A percentile compares a stretch with the other conserved stretches of the same genome.
Conservation (phyloP, 208 protist species). For the Trypanosoma rangeli region DNA sequence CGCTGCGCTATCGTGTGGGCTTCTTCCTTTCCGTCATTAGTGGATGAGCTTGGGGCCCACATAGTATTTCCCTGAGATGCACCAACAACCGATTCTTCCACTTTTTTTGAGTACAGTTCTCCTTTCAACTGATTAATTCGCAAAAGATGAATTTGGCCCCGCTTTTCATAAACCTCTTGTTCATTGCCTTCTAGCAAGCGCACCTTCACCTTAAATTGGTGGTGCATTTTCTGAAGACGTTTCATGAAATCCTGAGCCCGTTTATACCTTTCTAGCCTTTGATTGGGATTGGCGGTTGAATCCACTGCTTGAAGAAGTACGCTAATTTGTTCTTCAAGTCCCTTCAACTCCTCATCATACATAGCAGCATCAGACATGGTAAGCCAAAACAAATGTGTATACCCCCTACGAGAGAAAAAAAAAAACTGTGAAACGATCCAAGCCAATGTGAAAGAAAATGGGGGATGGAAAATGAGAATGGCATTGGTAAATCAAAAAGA, state of each 20-base stretch:
- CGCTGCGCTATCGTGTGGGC: slow-evolving; percentile 36
- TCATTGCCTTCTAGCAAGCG: slow-evolving; percentile 45
- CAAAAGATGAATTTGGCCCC: slow-evolving; percentile 14
- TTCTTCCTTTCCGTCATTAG: slow-evolving; percentile 33
- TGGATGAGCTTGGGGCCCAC: slow-evolving; percentile 13
- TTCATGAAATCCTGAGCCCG: slow-evolving; percentile 48
- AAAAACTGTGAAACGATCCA: neutral
- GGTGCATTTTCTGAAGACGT: slow-evolving; percentile 39
- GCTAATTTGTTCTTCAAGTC: slow-evolving; percentile 49
- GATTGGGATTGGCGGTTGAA: slow-evolving; percentile 8
- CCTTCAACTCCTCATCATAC: slow-evolving; percentile 67
- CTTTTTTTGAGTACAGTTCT: slow-evolving; percentile 26
- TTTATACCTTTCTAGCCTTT: slow-evolving; percentile 19
- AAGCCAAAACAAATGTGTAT: neutral
- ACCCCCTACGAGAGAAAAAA: neutral
- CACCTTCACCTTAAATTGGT: slow-evolving; percentile 66
- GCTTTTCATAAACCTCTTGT: slow-evolving; percentile 28
- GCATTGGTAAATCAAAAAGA: neutral
- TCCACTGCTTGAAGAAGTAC: slow-evolving; percentile 25
- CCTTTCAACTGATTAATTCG: slow-evolving; percentile 20
- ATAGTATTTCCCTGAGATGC: slow-evolving; percentile 8
- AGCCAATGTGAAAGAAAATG: slow-evolving; percentile 19
- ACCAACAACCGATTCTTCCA: slow-evolving; percentile 13
- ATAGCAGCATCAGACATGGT: slow-evolving; percentile 45
- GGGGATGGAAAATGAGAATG: slow-evolving; percentile 9